Evolutionary conservation across 495 filamentous ascomycete species (phyloP), one percentile per base, ranked within the genome.

Genomic region (Neurospora sp.): DNA sequence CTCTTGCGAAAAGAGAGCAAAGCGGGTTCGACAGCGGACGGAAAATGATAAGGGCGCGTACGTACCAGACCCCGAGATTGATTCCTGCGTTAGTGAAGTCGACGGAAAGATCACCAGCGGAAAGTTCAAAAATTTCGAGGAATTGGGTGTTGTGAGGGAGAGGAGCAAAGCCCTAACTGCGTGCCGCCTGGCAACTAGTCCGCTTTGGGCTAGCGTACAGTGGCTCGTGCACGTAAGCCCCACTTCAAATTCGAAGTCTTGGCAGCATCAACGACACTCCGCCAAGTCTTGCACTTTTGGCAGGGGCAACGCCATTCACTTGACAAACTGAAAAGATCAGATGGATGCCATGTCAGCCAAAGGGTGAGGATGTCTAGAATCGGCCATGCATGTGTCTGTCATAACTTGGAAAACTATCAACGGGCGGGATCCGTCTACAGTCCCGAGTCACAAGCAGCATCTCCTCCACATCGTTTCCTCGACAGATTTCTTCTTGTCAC

Each of bases 51-150:
- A 37, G 72, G 39, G 71, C 46, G 40, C 31, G 72, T 78, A 79
- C 77, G 70, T 54, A 80, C 78, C 69, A 74, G 71, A 76, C 70
- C 70, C 38, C 76, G 71, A 49, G 49, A 70, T 73, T 73, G 76
- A 75, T 80, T 79, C 77, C 78, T 81, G 77, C 72, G 79, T 81
- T 81, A 80, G 73, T 81, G 76, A 18, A 42, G 73, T 75, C 31
- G 76, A 76, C 37, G 60, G 78, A 72, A 76, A 69, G 78, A 75
- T 78, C 76, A 71, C 72, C 75, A 76, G 49, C 74, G 71, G 72
- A 66, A 77, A 62, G 74, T 70, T 40, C 73, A 75, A 79, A 78
- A 79, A 75, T 77, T 75, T 71, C 71, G 76, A 73, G 77, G 75
- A 71, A 74, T 78, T 72, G 69, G 72, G 42, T 75, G 75, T 78